These are phyloP conservation scores for Claviceps capensis DNA, from an alignment of 2,329 filamentous ascomycete genomes.

Conservation along the genomic window DNA sequence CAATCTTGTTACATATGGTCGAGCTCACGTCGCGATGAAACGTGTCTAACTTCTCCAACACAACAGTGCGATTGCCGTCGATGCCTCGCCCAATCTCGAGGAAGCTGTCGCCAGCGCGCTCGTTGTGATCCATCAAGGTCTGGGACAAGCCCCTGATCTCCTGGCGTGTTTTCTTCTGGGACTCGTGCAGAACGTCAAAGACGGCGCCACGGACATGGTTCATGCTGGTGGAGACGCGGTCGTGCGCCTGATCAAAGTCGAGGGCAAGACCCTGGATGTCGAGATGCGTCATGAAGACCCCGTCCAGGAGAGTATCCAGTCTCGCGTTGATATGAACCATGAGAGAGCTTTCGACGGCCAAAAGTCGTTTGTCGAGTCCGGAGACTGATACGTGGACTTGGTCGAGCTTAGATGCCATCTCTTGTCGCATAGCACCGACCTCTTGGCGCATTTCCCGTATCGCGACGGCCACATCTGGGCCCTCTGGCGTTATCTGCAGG, in stretches of 20 bases:
- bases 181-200: neutral
- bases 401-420: neutral
- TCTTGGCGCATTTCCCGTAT: constrained; percentile 1
- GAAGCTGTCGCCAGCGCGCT: neutral
- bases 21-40: neutral
- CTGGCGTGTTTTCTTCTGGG: neutral
- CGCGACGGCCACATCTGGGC: neutral
- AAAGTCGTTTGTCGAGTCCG: neutral
- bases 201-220: neutral
- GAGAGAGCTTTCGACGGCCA: neutral
- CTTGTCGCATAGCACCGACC: neutral
- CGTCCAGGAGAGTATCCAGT: neutral
- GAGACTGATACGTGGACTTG: neutral
- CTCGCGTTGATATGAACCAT: neutral
- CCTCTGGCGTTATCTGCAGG: neutral
- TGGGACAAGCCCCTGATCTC: neutral
- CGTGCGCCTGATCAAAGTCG: constrained; percentile 1
- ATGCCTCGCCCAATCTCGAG: constrained; percentile 1
- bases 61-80: neutral
- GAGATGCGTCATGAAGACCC: neutral
- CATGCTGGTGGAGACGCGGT: neutral
- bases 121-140: neutral
- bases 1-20: neutral
- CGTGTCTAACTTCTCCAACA: neutral
- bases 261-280: constrained; percentile 1